Percentiles rank a stretch among this genome's conserved stretches.
Evolutionary conservation across 208 protist species (phyloP).

Genomic region (Phytomonas sp.): DNA sequence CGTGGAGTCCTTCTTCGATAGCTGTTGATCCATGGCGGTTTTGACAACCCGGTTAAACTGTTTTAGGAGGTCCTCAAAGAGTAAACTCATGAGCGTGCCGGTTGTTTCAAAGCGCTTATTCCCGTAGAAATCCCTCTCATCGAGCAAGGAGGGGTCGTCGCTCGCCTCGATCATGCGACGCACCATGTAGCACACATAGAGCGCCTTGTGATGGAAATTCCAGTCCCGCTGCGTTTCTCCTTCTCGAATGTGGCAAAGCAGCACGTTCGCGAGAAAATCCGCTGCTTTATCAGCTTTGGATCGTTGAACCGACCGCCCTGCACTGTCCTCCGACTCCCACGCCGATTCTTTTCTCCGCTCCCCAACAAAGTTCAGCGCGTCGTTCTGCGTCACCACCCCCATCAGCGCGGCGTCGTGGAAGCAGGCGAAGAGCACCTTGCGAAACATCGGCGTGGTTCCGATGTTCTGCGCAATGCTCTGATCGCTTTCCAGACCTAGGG

Average conservation of each 20-base stretch:
- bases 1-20: constrained; percentile 87
- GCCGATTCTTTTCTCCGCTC: constrained; percentile 80
- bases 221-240: constrained; percentile 85
- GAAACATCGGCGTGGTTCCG: constrained; percentile 84
- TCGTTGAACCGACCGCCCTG: constrained; percentile 35
- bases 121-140: constrained; percentile 99
- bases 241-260: constrained; percentile 93
- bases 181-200: constrained; percentile 98
- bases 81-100: constrained; percentile 95
- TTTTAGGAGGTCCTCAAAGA: constrained; percentile 99
- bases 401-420: constrained; percentile 90
- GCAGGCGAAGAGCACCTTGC: constrained; percentile 92
- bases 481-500: constrained; percentile 97
- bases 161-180: constrained; percentile 94
- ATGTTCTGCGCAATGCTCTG: constrained; percentile 98
- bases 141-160: constrained; percentile 81
- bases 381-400: constrained; percentile 85
- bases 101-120: constrained; percentile 99
- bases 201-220: constrained; percentile 96
- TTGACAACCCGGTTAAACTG: constrained; percentile 96
- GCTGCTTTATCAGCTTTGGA: constrained; percentile 92
- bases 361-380: constrained; percentile 97
- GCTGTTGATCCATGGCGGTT: constrained; percentile 79
- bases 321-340: constrained; percentile 49
- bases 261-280: constrained; percentile 91